Conservation (phyloP, 345 rosid genomes). For the Lumnitzera littorea region DNA sequence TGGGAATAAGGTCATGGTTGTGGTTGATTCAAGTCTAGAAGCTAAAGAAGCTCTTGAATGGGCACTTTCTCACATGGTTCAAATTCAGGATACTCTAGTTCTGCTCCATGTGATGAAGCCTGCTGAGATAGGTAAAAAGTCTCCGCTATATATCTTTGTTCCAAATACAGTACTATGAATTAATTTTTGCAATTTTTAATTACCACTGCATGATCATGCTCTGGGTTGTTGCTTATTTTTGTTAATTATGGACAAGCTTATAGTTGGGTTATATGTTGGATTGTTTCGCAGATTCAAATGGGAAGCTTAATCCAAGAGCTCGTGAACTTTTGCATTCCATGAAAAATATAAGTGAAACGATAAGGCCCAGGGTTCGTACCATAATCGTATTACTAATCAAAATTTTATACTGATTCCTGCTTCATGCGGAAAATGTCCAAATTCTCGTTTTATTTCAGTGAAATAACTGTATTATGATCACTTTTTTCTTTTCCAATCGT, state of each 20-base stretch:
- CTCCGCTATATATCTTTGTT: background rate
- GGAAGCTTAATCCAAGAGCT: constrained; percentile 36
- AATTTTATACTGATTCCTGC: too few relatives aligned
- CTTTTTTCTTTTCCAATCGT: background rate
- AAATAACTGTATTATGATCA: background rate
- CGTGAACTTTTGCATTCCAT: constrained; percentile 44
- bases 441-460: too few relatives aligned
- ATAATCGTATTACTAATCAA: background rate
- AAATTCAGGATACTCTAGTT: constrained; percentile 41
- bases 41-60: constrained; percentile 81
- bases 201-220: too few relatives aligned
- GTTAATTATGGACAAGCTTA: too few relatives aligned
- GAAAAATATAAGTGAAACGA: constrained; percentile 54
- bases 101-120: constrained; percentile 49
- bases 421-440: too few relatives aligned
- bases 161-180: background rate
- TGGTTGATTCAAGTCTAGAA: constrained; percentile 61
- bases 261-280: background rate
- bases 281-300: constrained; percentile 24
- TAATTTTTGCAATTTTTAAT: background rate
- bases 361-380: constrained; percentile 60
- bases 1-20: constrained; percentile 81
- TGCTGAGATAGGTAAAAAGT: constrained; percentile 29
- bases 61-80: constrained; percentile 72
- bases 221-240: too few relatives aligned